Evolutionary conservation across 2,329 filamentous ascomycete species (phyloP).

Genomic region (Fusarium chlamydosporum): DNA sequence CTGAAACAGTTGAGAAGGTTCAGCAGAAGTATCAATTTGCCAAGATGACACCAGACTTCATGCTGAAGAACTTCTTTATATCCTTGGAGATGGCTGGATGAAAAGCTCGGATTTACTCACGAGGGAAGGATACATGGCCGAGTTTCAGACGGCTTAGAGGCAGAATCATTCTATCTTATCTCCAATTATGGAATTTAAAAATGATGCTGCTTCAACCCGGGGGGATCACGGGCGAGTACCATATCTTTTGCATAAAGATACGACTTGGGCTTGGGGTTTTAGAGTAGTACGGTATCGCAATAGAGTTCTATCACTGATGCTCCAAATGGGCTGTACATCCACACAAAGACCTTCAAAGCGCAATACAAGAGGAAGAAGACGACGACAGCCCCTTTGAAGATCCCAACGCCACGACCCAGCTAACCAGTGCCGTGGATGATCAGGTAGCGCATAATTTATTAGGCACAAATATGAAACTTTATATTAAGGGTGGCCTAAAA

Average conservation of each 20-base stretch:
- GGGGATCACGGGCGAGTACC: not conserved
- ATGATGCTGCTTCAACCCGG: not conserved
- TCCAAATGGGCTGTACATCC: no score
- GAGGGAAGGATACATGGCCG: not conserved
- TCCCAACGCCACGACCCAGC: no score
- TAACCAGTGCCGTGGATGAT: no score
- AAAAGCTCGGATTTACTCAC: not conserved
- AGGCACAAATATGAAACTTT: no score
- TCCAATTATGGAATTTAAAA: not conserved
- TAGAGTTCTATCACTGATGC: no score
- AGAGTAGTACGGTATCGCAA: no score
- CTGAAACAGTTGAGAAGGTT: not conserved
- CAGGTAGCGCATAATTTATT: no score
- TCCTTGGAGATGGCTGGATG: not conserved
- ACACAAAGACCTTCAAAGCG: no score
- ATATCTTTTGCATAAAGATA: not conserved
- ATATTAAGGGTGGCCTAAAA: no score
- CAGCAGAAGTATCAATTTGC: slow-evolving; percentile 16
- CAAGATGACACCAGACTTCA: not conserved
- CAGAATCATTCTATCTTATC: not conserved
- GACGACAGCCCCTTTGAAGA: no score
- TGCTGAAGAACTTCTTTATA: not conserved
- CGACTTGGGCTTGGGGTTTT: not conserved
- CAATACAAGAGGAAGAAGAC: no score
- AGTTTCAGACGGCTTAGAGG: not conserved